Evolutionary conservation across 2,329 filamentous ascomycete species (phyloP), one percentile per base, ranked within the genome.

Genomic region (Fusarium setosum): DNA sequence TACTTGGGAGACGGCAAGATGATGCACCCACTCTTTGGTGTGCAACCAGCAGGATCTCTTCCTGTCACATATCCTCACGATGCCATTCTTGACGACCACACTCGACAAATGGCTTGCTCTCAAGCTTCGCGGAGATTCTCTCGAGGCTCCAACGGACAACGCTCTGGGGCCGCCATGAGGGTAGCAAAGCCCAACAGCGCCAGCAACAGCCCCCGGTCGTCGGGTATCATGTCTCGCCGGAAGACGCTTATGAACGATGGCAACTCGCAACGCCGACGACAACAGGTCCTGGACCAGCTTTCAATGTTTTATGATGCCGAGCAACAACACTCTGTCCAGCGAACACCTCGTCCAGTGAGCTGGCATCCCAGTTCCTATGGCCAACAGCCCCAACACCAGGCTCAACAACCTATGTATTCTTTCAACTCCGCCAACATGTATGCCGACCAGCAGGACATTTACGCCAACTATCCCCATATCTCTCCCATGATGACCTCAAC

Each of bases 331-430:
- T 31, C 67, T 40, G 32, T 31, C 29, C 56, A 63, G 32, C 76
- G 78, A 72, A 76, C 82, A 35, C 78, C 78, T 51, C 85, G 91
- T 38, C 91, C 91, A 6, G 81, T 92, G 42, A 93, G 91, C 81
- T 94, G 92, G 92, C 92, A 94, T 74, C 90, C 91, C 4, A 85
- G 86, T 20, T 86, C 89, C 10, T 82, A 86, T 58, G 76, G 81
- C 18, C 76, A 75, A 41, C 67, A 74, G 72, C 73, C 79, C 15
- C 76, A 77, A 59, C 75, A 77, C 45, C 77, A 80, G 51, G 72
- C 76, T 38, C 79, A 79, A 18, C 75, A 76, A 56, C 58, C 77
- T 26, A 72, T 75, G 66, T 81, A 83, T 64, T 72, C 78, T 12
- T 76, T 81, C 32, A 75, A 81, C 8, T 72, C 76, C 5, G 72